phyloP scores from a whole-genome alignment of 2,329 filamentous ascomycete genomes.

The Alternaria rosae region DNA sequence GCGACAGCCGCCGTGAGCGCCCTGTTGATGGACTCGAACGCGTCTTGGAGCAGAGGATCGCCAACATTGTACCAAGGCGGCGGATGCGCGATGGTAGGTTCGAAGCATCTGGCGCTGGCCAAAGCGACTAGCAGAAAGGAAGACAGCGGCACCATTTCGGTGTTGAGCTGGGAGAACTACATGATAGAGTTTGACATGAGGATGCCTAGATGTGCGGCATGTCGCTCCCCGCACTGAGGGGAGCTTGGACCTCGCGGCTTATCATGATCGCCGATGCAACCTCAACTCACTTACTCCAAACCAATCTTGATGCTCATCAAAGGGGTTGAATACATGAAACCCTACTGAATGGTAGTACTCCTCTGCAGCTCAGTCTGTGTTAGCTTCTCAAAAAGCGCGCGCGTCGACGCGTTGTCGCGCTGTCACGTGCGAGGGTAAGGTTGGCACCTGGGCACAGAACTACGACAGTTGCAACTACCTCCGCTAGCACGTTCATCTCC shows the following conservation, averaged over 20 bases:
- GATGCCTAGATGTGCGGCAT: not conserved
- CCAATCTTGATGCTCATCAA: not conserved
- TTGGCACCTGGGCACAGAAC: not conserved
- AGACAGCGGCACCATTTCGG: conserved; percentile 22
- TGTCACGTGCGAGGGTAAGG: not conserved
- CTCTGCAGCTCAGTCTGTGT: not conserved
- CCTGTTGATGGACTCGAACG: conserved; percentile 40
- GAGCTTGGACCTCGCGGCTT: conserved; percentile 6
- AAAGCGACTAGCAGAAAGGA: conserved; percentile 16
- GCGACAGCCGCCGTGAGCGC: conserved; percentile 34
- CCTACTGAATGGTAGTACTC: not conserved
- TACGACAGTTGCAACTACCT: not conserved
- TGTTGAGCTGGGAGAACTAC: conserved; percentile 6
- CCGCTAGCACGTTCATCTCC: accelerated
- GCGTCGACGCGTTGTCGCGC: not conserved
- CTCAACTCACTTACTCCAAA: not conserved
- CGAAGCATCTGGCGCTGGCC: conserved; percentile 42
- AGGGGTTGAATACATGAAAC: not conserved
- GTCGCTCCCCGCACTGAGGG: not conserved
- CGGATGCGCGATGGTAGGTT: conserved; percentile 51
- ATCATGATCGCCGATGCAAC: not conserved
- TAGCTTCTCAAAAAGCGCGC: not conserved
- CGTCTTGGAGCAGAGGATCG: conserved; percentile 37
- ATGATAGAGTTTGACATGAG: not conserved
- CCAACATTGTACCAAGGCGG: conserved; percentile 40